Evolutionary conservation across 192 early-diverging fungal genomes (phyloP).

Genomic region (Borealophlyctis nickersoniae): DNA sequence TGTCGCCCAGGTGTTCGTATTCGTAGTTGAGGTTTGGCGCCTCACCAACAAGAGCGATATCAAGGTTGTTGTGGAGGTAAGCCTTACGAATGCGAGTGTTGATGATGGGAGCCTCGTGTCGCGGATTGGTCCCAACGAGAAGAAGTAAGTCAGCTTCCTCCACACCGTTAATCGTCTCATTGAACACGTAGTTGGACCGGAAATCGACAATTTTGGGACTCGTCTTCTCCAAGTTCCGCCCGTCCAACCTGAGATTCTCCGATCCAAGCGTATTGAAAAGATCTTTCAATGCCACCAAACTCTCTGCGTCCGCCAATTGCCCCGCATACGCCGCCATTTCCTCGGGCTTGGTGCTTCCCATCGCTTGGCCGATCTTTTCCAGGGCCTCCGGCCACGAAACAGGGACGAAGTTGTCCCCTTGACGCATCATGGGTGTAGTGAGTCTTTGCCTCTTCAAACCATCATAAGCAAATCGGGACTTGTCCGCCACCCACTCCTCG

Average conservation of each 20-base stretch:
- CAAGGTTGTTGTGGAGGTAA: conserved; percentile 75
- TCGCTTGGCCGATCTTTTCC: conserved; percentile 60
- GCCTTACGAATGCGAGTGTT: conserved; percentile 96
- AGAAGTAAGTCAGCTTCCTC: conserved; percentile 93
- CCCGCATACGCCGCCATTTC: conserved; percentile 85
- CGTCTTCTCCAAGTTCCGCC: conserved; percentile 43
- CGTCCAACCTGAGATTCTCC: conserved; percentile 81
- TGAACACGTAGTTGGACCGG: conserved; percentile 85
- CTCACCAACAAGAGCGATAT: conserved; percentile 80
- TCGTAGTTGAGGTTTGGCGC: conserved; percentile 84
- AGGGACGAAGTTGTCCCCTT: conserved; percentile 77
- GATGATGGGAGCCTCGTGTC: conserved; percentile 91
- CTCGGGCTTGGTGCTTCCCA: conserved; percentile 56
- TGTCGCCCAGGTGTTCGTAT: conserved; percentile 76
- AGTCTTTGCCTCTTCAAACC: conserved; percentile 95
- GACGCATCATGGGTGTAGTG: conserved; percentile 84
- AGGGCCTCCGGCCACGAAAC: conserved; percentile 88
- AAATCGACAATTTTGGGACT: conserved; percentile 68
- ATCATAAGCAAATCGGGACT: conserved; percentile 92
- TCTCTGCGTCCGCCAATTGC: conserved; percentile 89
- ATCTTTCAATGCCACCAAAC: conserved; percentile 92
- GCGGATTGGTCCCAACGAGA: conserved; percentile 91
- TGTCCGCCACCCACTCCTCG: conserved; percentile 99
- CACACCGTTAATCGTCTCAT: conserved; percentile 77
- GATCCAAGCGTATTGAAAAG: conserved; percentile 82